These are phyloP conservation scores for Astragalus glycyphyllos DNA, from an alignment of 306 rosid species.

Conservation along the genomic window DNA sequence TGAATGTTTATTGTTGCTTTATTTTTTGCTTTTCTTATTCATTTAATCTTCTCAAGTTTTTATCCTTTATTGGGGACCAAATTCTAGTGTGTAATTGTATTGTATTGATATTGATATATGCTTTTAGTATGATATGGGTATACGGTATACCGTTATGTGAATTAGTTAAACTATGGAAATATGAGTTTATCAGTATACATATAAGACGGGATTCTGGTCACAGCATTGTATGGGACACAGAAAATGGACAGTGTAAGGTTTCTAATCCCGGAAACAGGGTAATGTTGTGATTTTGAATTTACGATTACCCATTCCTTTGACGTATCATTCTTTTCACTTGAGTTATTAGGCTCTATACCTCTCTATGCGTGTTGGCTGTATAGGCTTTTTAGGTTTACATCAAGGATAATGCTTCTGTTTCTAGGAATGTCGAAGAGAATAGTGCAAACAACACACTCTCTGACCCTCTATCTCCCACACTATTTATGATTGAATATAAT, in stretches of 20 bases:
- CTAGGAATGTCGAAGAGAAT: not conserved
- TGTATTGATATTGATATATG: too few relatives aligned
- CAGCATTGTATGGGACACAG: not conserved
- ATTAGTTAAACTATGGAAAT: not conserved
- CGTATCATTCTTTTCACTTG: not conserved
- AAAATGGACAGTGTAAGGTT: not conserved
- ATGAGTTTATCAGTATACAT: not conserved
- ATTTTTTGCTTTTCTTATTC: not conserved
- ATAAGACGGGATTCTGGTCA: slow-evolving; percentile 2
- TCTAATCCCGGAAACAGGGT: not conserved
- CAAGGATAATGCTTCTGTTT: not conserved
- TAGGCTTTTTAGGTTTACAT: not conserved
- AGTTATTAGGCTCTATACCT: not conserved
- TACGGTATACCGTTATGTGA: not conserved
- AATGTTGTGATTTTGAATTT: slow-evolving; percentile 5
- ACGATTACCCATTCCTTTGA: not conserved
- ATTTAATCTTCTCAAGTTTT: not conserved
- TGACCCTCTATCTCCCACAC: too few relatives aligned
- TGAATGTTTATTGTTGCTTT: not conserved
- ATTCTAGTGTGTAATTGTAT: not conserved
- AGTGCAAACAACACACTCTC: too few relatives aligned
- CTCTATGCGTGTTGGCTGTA: not conserved
- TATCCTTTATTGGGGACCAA: not conserved
- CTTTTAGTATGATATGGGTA: not conserved
- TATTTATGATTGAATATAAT: too few relatives aligned